Conservation (phyloP, 257 asterid genomes). For the Solanum paucissectum region DNA sequence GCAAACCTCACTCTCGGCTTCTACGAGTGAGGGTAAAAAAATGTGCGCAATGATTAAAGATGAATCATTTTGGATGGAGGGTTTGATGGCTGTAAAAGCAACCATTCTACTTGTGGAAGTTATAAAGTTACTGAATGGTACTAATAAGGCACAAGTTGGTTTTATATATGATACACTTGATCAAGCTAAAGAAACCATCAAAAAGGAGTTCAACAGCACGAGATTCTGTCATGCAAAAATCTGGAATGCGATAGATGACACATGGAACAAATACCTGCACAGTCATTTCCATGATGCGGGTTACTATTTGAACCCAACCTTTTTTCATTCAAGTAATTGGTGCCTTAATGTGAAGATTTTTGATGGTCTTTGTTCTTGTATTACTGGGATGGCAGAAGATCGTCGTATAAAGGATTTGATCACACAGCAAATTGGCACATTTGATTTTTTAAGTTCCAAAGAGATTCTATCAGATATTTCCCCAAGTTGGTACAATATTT, state of each 20-base stretch:
- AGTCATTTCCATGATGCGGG: slow-evolving; percentile 60
- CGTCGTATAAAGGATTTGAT: slow-evolving; percentile 7
- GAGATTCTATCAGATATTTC: slow-evolving; percentile 10
- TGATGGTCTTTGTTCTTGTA: slow-evolving; percentile 27
- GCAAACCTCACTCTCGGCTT: slow-evolving; percentile 5
- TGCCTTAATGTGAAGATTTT: slow-evolving; percentile 36
- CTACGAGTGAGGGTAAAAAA: slow-evolving; percentile 18
- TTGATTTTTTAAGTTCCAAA: slow-evolving; percentile 9
- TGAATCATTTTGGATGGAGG: slow-evolving; percentile 37
- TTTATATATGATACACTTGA: slow-evolving; percentile 45
- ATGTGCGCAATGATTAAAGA: slow-evolving; percentile 29
- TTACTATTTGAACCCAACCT: slow-evolving; percentile 40
- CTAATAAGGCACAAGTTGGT: slow-evolving; percentile 18
- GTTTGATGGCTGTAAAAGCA: slow-evolving; percentile 22
- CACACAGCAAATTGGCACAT: slow-evolving; percentile 20
- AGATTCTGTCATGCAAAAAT: slow-evolving; percentile 18
- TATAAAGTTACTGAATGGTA: slow-evolving; percentile 18
- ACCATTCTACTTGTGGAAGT: slow-evolving; percentile 39
- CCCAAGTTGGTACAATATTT: too few species aligned
- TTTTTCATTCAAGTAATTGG: slow-evolving; percentile 28
- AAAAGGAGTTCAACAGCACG: slow-evolving; percentile 20
- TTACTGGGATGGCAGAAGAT: slow-evolving; percentile 20
- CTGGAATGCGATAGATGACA: slow-evolving; percentile 49
- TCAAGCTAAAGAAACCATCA: slow-evolving; percentile 54
- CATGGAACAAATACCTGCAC: slow-evolving; percentile 46